Conservation (phyloP, 2,329 filamentous ascomycete genomes). For the Aureobasidium sp. region DNA sequence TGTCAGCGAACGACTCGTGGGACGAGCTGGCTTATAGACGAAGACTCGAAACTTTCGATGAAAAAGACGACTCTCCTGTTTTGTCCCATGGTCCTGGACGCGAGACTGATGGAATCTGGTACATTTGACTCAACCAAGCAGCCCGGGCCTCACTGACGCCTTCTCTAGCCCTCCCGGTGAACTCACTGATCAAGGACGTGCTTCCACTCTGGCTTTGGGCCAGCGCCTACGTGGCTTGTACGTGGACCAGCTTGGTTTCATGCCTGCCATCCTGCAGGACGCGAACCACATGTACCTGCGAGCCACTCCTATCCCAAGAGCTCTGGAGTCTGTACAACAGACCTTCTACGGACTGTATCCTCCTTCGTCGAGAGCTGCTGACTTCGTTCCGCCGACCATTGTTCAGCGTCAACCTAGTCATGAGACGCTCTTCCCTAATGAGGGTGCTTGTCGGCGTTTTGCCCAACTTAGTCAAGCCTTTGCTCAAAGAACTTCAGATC, state of each 20-base stretch:
- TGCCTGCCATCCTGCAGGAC: conserved; percentile 36
- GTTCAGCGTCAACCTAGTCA: conserved; percentile 37
- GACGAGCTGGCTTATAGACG: conserved; percentile 56
- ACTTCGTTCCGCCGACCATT: conserved; percentile 37
- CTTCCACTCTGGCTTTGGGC: conserved; percentile 42
- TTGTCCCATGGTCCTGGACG: conserved; percentile 59
- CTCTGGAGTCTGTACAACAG: conserved; percentile 44
- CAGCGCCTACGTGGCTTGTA: conserved; percentile 42
- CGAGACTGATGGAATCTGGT: conserved; percentile 74
- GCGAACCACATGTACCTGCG: conserved; percentile 38
- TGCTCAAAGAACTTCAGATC: conserved; percentile 38
- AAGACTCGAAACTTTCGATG: conserved; percentile 71
- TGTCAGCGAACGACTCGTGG: conserved; percentile 49
- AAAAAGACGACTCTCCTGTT: conserved; percentile 47
- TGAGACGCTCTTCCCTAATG: conserved; percentile 44
- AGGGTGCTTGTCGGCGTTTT: conserved; percentile 41
- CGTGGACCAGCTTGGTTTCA: conserved; percentile 41
- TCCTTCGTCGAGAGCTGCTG: conserved; percentile 31
- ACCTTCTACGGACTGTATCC: conserved; percentile 43
- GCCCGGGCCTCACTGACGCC: not conserved
- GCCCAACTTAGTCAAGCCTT: conserved; percentile 40
- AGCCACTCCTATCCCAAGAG: conserved; percentile 42
- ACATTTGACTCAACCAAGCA: conserved; percentile 29
- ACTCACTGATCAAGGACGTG: conserved; percentile 42
- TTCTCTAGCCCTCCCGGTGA: conserved; percentile 36